These are phyloP conservation scores for Trametes elegans DNA, from an alignment of 768 basidiomycete species.

Conservation along the genomic window DNA sequence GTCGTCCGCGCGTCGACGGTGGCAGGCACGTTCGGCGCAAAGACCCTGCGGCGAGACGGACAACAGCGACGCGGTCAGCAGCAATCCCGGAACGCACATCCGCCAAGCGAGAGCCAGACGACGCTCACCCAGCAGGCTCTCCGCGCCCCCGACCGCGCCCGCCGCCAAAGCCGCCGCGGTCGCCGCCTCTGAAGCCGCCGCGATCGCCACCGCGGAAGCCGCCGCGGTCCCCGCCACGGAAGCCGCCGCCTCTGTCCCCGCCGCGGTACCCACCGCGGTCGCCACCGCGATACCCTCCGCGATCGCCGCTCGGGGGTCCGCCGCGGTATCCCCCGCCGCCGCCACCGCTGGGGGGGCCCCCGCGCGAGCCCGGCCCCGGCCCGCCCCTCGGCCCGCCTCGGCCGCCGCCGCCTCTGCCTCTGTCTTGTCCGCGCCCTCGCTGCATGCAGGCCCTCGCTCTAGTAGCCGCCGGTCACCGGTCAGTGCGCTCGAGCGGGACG, in stretches of 20 bases:
- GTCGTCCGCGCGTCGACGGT: slow-evolving; percentile 53
- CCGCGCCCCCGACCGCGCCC: slow-evolving; percentile 34
- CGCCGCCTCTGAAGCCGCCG: slow-evolving; percentile 29
- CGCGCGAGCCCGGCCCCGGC: too few relatives aligned
- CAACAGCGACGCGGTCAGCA: not conserved
- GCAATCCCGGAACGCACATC: not conserved
- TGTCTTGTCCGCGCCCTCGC: slow-evolving; percentile 13
- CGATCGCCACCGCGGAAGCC: slow-evolving; percentile 25
- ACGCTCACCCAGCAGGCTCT: too few relatives aligned
- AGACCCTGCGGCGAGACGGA: slow-evolving; percentile 35
- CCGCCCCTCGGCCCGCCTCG: slow-evolving; percentile 29
- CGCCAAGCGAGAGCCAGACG: too few relatives aligned
- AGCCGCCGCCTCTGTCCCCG: slow-evolving; percentile 16
- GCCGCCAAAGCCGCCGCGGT: slow-evolving; percentile 28
- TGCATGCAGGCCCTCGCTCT: not conserved
- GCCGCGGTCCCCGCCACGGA: slow-evolving; percentile 25
- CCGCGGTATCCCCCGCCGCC: slow-evolving; percentile 22
- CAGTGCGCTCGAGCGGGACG: too few relatives aligned
- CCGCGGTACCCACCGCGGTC: slow-evolving; percentile 28
- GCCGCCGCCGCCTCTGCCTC: slow-evolving; percentile 26
- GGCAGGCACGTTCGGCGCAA: slow-evolving; percentile 37
- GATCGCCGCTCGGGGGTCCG: slow-evolving; percentile 29
- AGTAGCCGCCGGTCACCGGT: too few relatives aligned
- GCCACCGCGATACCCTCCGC: slow-evolving; percentile 16
- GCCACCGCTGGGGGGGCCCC: not conserved